phyloP scores from a whole-genome alignment of 768 basidiomycete genomes.

The Dioszegia crocea region DNA sequence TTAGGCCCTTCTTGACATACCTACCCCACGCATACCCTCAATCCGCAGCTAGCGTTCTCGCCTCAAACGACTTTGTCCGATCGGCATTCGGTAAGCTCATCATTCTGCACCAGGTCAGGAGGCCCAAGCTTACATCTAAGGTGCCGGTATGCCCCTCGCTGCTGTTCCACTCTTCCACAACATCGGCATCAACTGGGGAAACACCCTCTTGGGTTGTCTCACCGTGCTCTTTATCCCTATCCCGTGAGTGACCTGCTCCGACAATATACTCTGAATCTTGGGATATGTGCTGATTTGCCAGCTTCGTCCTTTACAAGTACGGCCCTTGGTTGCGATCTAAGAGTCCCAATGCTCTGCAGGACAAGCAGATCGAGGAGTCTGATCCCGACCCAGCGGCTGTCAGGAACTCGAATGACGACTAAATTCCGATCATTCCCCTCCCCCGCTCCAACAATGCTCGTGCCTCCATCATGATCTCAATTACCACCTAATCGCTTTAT shows the following conservation, averaged over 20 bases:
- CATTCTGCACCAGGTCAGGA: neutral
- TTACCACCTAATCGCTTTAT: too few species aligned
- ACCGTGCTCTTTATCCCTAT: constrained; percentile 47
- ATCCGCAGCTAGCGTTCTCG: constrained; percentile 49
- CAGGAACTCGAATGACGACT: neutral
- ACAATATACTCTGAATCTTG: too few species aligned
- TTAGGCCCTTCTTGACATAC: constrained; percentile 26
- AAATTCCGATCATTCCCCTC: neutral
- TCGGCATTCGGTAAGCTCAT: constrained; percentile 35
- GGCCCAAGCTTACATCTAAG: constrained; percentile 1
- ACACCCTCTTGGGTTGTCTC: constrained; percentile 43
- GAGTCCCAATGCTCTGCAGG: constrained; percentile 24
- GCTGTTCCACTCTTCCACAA: constrained; percentile 39
- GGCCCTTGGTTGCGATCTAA: constrained; percentile 22
- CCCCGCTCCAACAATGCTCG: too few species aligned
- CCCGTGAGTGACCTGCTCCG: constrained; percentile 26
- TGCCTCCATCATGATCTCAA: too few species aligned
- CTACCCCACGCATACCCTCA: constrained; percentile 34
- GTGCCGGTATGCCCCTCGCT: constrained; percentile 42
- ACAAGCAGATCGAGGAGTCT: constrained; percentile 16
- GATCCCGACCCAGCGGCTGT: neutral
- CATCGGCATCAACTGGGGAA: constrained; percentile 46
- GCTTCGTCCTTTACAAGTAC: constrained; percentile 23
- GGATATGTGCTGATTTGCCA: constrained; percentile 4
- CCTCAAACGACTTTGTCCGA: constrained; percentile 49